A percentile compares a stretch with the other conserved stretches of the same genome.
These are phyloP conservation scores for Talaromyces wortmannii DNA, from an alignment of 495 filamentous ascomycete species.

Conservation along the genomic window DNA sequence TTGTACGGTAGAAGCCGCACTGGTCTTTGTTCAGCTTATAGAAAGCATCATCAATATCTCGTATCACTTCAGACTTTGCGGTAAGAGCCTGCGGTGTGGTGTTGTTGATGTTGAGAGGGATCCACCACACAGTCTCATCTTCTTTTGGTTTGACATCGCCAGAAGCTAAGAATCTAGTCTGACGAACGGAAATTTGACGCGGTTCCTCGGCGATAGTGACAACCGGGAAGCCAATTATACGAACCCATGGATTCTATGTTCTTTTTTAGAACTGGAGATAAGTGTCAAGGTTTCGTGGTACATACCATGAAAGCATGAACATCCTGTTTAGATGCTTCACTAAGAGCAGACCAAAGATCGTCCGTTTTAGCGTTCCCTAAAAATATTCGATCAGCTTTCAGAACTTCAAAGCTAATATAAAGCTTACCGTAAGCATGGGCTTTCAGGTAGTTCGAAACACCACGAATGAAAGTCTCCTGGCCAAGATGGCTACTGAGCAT, in stretches of 20 bases:
- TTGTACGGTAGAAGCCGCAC: conserved; percentile 87
- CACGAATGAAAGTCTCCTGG: conserved; percentile 76
- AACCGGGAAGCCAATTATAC: conserved; percentile 88
- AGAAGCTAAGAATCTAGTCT: conserved; percentile 81
- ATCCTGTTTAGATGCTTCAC: conserved; percentile 81
- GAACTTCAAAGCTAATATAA: not conserved
- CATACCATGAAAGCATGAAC: conserved; percentile 77
- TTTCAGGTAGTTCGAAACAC: conserved; percentile 84
- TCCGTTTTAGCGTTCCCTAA: conserved; percentile 84
- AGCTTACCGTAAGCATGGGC: conserved; percentile 63
- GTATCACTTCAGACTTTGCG: conserved; percentile 64
- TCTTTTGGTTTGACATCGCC: conserved; percentile 89
- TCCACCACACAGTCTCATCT: conserved; percentile 92
- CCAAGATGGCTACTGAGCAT: conserved; percentile 89
- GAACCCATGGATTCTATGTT: conserved; percentile 75
- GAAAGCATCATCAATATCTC: conserved; percentile 63
- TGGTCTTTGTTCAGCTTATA: conserved; percentile 91
- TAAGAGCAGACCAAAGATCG: conserved; percentile 88
- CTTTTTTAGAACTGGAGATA: conserved; percentile 9
- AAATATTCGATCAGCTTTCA: not conserved
- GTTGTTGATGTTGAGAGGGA: conserved; percentile 70
- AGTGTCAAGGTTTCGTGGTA: not conserved
- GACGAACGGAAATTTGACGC: conserved; percentile 71
- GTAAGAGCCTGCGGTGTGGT: conserved; percentile 54
- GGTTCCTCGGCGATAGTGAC: conserved; percentile 78